phyloP scores from a whole-genome alignment of 768 basidiomycete genomes.

The Lactifluus rugatus region DNA sequence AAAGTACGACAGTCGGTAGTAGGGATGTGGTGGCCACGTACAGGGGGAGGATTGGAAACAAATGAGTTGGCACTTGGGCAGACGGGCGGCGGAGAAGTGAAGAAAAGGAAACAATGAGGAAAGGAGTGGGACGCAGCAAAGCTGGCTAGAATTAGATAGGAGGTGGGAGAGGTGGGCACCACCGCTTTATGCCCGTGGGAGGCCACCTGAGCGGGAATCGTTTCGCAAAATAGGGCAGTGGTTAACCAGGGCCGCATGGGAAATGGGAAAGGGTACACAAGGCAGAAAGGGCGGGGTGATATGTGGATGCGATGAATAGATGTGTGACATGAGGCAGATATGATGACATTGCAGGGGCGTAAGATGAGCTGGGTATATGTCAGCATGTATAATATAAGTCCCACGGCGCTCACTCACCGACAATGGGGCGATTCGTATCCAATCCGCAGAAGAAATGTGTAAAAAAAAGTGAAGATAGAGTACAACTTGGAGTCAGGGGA shows the following conservation, averaged over 20 bases:
- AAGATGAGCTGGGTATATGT: slow-evolving; percentile 6
- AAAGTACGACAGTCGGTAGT: background rate
- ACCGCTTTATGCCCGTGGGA: background rate
- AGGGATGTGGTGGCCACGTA: slow-evolving; percentile 6
- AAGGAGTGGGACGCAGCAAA: background rate
- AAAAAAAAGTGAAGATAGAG: slow-evolving; percentile 11
- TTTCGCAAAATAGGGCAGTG: background rate
- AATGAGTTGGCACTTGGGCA: background rate
- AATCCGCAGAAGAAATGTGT: slow-evolving; percentile 9
- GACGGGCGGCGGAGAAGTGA: background rate
- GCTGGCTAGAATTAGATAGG: background rate
- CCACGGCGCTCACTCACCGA: background rate
- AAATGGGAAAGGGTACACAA: background rate
- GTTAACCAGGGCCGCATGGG: background rate
- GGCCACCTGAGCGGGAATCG: background rate
- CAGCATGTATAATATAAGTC: background rate
- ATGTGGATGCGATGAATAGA: slow-evolving; percentile 14
- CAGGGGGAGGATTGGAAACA: background rate
- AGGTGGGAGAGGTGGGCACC: background rate
- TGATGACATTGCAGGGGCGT: slow-evolving; percentile 16
- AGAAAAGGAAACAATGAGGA: background rate
- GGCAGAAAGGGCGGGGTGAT: background rate
- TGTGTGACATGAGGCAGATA: slow-evolving; percentile 15
- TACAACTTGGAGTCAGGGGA: slow-evolving; percentile 4
- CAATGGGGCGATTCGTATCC: slow-evolving; percentile 14